A percentile compares a stretch with the other conserved stretches of the same genome.
Evolutionary conservation across 345 rosid species (phyloP).

Genomic region (Eucalyptus cloeziana): DNA sequence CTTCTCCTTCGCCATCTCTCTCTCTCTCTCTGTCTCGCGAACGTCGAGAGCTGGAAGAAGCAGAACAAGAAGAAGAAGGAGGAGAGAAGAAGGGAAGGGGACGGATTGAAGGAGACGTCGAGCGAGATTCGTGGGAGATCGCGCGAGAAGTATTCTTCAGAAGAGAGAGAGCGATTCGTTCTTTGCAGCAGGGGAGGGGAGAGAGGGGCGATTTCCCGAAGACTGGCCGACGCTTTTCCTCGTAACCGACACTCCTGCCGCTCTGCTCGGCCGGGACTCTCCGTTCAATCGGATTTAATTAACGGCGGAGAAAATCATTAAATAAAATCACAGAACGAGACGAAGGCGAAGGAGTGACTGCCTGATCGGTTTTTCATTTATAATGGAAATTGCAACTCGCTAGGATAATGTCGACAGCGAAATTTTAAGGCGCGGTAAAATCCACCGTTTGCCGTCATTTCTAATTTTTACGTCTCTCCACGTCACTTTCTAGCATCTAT

Average conservation of each 20-base stretch:
- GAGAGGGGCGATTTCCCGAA: neutral
- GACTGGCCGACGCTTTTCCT: neutral
- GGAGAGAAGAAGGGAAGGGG: neutral
- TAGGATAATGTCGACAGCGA: neutral
- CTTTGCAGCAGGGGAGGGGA: neutral
- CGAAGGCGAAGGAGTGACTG: neutral
- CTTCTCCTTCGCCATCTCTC: conserved; percentile 19
- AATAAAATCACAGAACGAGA: neutral
- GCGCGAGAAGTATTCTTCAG: neutral
- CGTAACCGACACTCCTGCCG: neutral
- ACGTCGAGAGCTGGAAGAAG: neutral
- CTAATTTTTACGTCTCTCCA: neutral
- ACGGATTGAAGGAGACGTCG: neutral
- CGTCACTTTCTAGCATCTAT: neutral
- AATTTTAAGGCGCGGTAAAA: neutral
- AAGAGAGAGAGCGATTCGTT: neutral
- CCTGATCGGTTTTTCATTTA: neutral
- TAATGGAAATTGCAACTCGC: neutral
- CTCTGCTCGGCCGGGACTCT: neutral
- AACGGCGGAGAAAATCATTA: neutral
- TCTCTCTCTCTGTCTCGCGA: neutral
- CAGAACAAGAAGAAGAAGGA: neutral
- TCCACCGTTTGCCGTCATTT: neutral
- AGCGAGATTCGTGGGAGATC: conserved; percentile 3
- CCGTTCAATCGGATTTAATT: neutral